Percentiles rank a stretch among this genome's conserved stretches.
phyloP scores from a whole-genome alignment of 1,284 basidiomycete genomes.

The Leccinum cinnamomeum region DNA sequence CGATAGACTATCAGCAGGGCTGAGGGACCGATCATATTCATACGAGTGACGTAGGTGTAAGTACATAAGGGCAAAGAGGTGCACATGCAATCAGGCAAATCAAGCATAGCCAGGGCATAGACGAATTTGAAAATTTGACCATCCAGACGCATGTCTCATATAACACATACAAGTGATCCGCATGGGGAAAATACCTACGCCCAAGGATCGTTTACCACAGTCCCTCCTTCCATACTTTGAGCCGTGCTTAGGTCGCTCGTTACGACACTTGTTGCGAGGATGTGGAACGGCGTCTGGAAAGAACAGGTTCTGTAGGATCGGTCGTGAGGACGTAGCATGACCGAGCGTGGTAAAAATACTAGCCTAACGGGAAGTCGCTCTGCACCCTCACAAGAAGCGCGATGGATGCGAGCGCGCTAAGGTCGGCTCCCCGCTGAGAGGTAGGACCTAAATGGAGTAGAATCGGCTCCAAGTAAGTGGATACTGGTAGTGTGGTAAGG shows the following conservation, averaged over 20 bases:
- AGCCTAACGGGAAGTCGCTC: slow-evolving; percentile 55
- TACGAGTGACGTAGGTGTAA: slow-evolving; percentile 3
- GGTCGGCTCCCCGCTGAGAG: slow-evolving; percentile 66
- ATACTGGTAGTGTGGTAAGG: slow-evolving; percentile 5
- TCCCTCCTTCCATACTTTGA: slow-evolving; percentile 57
- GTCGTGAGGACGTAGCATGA: not conserved
- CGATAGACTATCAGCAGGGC: not conserved
- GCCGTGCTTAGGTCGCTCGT: slow-evolving; percentile 67
- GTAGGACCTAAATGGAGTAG: slow-evolving; percentile 33
- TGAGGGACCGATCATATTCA: not conserved
- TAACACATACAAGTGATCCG: slow-evolving; percentile 14
- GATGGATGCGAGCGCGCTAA: slow-evolving; percentile 67
- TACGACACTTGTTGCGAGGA: slow-evolving; percentile 68
- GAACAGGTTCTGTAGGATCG: slow-evolving; percentile 34
- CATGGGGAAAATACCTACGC: slow-evolving; percentile 18
- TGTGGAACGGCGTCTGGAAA: slow-evolving; percentile 55
- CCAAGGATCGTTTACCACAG: slow-evolving; percentile 19
- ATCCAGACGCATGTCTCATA: slow-evolving; percentile 18
- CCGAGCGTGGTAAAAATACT: slow-evolving; percentile 12
- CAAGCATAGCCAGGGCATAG: slow-evolving; percentile 2
- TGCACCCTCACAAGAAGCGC: slow-evolving; percentile 71
- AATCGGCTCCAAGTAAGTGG: slow-evolving; percentile 17
- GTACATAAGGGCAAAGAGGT: not conserved
- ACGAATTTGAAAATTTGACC: slow-evolving; percentile 8
- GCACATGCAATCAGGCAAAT: not conserved